These are phyloP conservation scores for Rossbeevera mucosa DNA, from an alignment of 768 basidiomycete species.

Conservation along the genomic window DNA sequence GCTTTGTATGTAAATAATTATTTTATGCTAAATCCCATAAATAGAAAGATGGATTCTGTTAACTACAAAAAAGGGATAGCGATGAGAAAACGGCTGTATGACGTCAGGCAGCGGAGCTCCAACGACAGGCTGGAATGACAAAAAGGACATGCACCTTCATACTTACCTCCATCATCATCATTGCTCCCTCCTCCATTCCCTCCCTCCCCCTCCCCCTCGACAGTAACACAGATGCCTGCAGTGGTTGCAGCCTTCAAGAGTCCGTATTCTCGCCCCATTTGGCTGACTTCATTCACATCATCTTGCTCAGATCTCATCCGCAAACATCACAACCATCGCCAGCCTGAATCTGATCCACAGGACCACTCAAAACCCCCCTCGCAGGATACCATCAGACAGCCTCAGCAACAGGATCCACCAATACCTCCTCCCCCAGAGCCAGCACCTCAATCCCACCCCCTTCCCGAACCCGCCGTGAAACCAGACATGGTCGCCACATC, in stretches of 20 bases:
- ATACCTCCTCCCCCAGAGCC: conserved; percentile 32
- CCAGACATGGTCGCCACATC: conserved; percentile 51
- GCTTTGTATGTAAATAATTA: neutral
- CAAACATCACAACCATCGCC: conserved; percentile 62
- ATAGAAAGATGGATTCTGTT: neutral
- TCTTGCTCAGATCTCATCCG: conserved; percentile 63
- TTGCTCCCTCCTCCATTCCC: neutral
- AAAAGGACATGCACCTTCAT: conserved; percentile 24
- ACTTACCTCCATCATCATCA: conserved; percentile 7
- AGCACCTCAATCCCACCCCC: conserved; percentile 27
- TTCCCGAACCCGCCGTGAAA: conserved; percentile 14
- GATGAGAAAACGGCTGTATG: conserved; percentile 14
- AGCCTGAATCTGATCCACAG: conserved; percentile 32
- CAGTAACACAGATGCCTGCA: conserved; percentile 49
- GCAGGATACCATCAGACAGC: conserved; percentile 29
- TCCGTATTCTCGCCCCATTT: conserved; percentile 31
- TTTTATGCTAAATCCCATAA: neutral
- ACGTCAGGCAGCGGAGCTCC: conserved; percentile 35
- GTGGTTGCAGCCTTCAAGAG: conserved; percentile 90
- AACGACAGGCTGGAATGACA: conserved; percentile 24
- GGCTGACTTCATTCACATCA: conserved; percentile 17
- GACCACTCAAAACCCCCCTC: conserved; percentile 16
- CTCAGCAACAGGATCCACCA: conserved; percentile 36
- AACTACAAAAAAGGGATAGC: conserved; percentile 9
- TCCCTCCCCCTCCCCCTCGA: conserved; percentile 6